These are phyloP conservation scores for Picea mariana DNA, from an alignment of 83 land plant species.

Conservation along the genomic window DNA sequence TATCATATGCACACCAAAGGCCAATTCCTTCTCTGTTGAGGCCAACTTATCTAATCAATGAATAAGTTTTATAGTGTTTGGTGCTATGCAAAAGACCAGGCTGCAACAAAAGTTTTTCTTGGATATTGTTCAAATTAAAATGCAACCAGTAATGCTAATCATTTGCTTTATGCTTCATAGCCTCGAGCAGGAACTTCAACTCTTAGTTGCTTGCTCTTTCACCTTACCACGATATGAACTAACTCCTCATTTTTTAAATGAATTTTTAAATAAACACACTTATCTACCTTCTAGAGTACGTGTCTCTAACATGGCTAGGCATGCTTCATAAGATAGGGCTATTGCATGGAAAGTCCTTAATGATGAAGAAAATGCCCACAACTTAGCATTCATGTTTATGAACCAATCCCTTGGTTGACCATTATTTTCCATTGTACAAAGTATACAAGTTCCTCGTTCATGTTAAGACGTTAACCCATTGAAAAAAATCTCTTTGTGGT, in stretches of 20 bases:
- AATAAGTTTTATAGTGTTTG: no score
- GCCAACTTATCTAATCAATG: no score
- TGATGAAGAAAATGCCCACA: conserved; percentile 51
- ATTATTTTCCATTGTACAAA: no score
- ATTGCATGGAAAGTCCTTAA: conserved; percentile 70
- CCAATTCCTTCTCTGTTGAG: no score
- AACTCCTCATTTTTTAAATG: not conserved
- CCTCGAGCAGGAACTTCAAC: not conserved
- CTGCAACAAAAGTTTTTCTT: conserved; percentile 29
- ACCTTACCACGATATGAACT: not conserved
- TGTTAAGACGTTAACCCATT: no score
- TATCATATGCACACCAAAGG: no score
- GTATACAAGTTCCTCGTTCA: no score
- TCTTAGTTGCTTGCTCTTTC: no score
- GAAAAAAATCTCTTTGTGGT: no score
- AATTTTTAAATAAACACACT: conserved; percentile 51
- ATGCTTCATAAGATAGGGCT: conserved; percentile 62
- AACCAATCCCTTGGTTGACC: conserved; percentile 72
- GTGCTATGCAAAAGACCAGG: no score
- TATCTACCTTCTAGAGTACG: conserved; percentile 64
- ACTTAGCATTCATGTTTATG: conserved; percentile 65
- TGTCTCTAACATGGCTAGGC: conserved; percentile 69
- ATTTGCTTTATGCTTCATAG: not conserved
- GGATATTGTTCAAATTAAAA: conserved; percentile 58
- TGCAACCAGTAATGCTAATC: conserved; percentile 54